phyloP scores from a whole-genome alignment of 2,329 filamentous ascomycete species.

The Colletotrichum sp. region DNA sequence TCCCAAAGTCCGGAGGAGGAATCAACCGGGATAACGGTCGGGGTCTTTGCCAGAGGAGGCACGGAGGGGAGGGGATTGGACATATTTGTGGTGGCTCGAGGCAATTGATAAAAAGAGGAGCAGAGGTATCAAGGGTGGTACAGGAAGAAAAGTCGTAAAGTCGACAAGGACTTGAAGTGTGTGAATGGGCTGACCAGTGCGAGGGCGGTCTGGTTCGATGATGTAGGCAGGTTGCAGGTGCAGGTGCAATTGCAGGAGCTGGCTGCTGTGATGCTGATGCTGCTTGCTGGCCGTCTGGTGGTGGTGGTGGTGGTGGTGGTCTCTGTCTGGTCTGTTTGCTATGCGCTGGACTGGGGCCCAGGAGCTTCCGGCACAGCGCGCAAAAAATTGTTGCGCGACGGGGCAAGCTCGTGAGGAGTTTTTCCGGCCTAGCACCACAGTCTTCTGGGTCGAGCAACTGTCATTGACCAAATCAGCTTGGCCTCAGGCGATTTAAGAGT shows the following conservation, averaged over 20 bases:
- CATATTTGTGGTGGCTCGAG: constrained; percentile 34
- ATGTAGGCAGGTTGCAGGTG: constrained; percentile 34
- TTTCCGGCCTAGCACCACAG: constrained; percentile 12
- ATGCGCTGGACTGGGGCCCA: constrained; percentile 6
- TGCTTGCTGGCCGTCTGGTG: neutral
- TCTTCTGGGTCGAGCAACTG: neutral
- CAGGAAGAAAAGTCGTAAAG: neutral
- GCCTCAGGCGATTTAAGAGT: constrained; percentile 19
- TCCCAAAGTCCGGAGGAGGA: constrained; percentile 81
- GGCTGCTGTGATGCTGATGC: constrained; percentile 12
- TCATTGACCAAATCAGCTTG: constrained; percentile 15
- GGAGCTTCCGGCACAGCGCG: constrained; percentile 7
- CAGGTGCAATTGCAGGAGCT: constrained; percentile 20
- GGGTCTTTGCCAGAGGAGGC: constrained; percentile 46
- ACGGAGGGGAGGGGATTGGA: constrained; percentile 54
- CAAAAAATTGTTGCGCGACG: constrained; percentile 25
- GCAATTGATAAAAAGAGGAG: constrained; percentile 26
- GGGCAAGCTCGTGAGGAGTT: constrained; percentile 19
- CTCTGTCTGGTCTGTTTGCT: constrained; percentile 1
- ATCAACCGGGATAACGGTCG: constrained; percentile 53
- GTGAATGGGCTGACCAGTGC: constrained; percentile 15
- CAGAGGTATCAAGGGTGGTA: constrained; percentile 15
- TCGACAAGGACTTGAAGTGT: neutral
- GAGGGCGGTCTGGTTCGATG: constrained; percentile 26
- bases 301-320: neutral